Base-by-base conservation (phyloP, 495 filamentous ascomycete genomes). In the Lepraria neglecta region DNA sequence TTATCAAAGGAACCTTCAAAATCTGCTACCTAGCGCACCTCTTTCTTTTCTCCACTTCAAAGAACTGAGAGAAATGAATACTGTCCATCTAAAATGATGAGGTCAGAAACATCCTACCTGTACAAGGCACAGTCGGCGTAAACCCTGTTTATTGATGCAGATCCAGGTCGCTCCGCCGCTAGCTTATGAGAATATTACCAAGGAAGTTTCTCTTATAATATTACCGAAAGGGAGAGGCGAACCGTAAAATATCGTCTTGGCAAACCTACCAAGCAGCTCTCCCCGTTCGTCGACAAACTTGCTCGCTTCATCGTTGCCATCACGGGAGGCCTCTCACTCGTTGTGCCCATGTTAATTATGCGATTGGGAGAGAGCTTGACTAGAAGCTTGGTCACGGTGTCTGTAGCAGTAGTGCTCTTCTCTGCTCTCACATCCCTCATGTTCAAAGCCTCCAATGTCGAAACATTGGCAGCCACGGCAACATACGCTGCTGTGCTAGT, bases 261-360 rank as follows among this genome's bases (percentile, higher is more conserved):
- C 30, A 40, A 1, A 11, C 6, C n/a, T 35, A 6, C 53, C n/a
- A 24, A 24, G 31, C 1, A 10, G 0, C 0, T 30, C 11, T 27
- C 53, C 10, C 53, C 33, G 3, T 56, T 56, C 9, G 33, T 56
- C 38, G 53, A 56, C 53, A 24, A 14, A 42, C n/a, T 40, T 12
- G 31, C 53, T 14, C 53, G 33, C 35, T 56, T 56, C 53, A 56
- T 40, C 0, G 31, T 56, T 9, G 56, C 56, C 42, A 21, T 59
- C 3, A 59, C 56, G 17, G 56, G 56, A 5, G 56, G 56, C 0
- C 56, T 59, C 27, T 59, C 42, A 28, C 42, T 48, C 43, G 43
- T 62, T 15, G 7, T 62, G 17, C 60, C 54, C 43, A 62, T 62
- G 60, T 28, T 58, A 7, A 59, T 62, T 24, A 62, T 62, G 60